Evolutionary conservation across 352 stramenopile genomes (phyloP), one percentile per base, ranked within the genome.

Genomic region (Pythium grandisporangium): DNA sequence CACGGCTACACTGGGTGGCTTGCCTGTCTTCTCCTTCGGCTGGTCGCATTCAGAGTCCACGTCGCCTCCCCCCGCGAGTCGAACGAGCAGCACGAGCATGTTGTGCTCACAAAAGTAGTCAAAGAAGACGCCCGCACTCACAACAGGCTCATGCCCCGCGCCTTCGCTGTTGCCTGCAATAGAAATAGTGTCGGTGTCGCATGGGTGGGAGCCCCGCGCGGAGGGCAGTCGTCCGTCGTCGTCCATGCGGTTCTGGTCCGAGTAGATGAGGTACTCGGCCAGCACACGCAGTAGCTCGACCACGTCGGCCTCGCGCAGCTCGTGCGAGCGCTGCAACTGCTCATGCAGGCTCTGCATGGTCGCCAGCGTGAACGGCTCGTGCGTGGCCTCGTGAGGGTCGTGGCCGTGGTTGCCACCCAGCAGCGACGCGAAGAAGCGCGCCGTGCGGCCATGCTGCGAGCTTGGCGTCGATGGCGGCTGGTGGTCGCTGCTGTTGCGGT

Each of bases 91-190:
- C 12, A 72, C 72, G 3, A 98, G 58, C 34, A 98, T 95, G 55
- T 96, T 97, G 49, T 97, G 97, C 63, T 98, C 92, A 50, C 89
- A 96, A 63, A 98, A 98, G 66, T 97, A 98, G 52, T 96, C 88
- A 60, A 98, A 98, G 43, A 97, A 90, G 42, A 70, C 59, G 34
- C 68, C 77, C 1, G 70, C 62, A 40, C 59, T 46, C 13, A 48
- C 34, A 13, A 60, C 51, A 3, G 52, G 48, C 7, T 41, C 40
- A 20, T 35, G 42, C 33, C 62, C 58, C 5, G 53, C 48, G 19
- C 66, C 42, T n/a, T 51, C 24, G 30, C 44, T 44, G 1, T 54
- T 50, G 34, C 47, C 48, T 23, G 13, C 51, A n/a, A n/a, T n/a
- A n/a, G n/a, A n/a, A n/a, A n/a, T n/a, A n/a, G n/a, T n/a, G n/a